phyloP scores from a whole-genome alignment of 2,329 filamentous ascomycete species.

The Xylariaceae sp. region DNA sequence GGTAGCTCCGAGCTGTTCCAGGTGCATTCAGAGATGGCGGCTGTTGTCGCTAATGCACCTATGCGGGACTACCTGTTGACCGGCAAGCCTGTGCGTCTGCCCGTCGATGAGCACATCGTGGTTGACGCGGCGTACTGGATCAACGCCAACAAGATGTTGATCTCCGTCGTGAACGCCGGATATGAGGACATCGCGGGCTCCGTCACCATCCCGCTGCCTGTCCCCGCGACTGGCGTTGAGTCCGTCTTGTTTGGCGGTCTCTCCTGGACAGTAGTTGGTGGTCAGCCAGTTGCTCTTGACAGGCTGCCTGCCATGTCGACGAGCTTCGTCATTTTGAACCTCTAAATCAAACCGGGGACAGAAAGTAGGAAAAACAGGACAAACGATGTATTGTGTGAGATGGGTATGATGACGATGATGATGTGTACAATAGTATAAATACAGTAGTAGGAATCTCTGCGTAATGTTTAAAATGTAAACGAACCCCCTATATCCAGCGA shows the following conservation, averaged over 20 bases:
- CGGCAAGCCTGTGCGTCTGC: conserved; percentile 24
- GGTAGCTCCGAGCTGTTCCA: conserved; percentile 34
- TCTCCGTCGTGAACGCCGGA: conserved; percentile 36
- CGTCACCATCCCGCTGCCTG: conserved; percentile 21
- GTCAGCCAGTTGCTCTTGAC: conserved; percentile 22
- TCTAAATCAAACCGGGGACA: not conserved
- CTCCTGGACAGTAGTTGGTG: conserved; percentile 23
- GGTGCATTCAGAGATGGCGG: conserved; percentile 37
- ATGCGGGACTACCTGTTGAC: conserved; percentile 38
- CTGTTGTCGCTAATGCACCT: conserved; percentile 34
- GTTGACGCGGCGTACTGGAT: conserved; percentile 37
- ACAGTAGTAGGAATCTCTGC: too few species aligned
- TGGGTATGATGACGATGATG: too few species aligned
- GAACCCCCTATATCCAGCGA: too few species aligned
- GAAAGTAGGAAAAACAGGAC: not conserved
- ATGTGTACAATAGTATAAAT: too few species aligned
- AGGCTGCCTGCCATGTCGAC: conserved; percentile 32
- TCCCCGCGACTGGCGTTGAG: conserved; percentile 15
- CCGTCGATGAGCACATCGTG: conserved; percentile 18
- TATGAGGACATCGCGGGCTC: conserved; percentile 19
- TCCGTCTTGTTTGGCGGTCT: conserved; percentile 26
- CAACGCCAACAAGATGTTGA: conserved; percentile 27
- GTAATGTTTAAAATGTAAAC: too few species aligned
- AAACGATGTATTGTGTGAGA: not conserved
- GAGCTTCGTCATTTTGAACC: conserved; percentile 32